Evolutionary conservation across 2,329 filamentous ascomycete species (phyloP).

Genomic region (Venturia pyrina): DNA sequence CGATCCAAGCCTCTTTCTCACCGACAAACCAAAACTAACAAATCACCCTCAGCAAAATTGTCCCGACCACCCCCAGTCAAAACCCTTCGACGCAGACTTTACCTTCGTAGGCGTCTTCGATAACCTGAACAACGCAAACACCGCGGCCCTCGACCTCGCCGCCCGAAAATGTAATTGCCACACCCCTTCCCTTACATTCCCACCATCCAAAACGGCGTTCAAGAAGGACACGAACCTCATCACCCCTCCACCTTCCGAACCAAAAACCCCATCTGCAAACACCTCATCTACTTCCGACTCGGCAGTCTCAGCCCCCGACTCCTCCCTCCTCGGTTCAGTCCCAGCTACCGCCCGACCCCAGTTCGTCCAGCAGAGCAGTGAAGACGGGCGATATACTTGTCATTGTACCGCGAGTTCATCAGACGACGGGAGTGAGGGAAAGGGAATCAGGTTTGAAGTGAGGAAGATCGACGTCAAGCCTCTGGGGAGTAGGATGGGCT

Average conservation of each 20-base stretch:
- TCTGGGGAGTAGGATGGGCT: constrained; percentile 3
- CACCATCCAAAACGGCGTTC: not conserved
- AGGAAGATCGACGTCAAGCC: constrained; percentile 6
- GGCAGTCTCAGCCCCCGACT: not conserved
- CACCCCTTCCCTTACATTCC: not conserved
- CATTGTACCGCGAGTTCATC: not conserved
- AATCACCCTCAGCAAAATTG: too few relatives aligned
- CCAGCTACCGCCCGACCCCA: not conserved
- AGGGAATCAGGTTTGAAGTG: constrained; percentile 3
- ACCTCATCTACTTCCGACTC: not conserved
- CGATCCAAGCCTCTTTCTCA: too few relatives aligned
- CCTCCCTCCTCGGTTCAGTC: not conserved
- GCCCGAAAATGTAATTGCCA: not conserved
- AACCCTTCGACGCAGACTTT: not conserved
- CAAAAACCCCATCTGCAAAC: too few relatives aligned
- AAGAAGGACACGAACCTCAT: not conserved
- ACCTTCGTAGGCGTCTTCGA: constrained; percentile 2
- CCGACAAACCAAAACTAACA: not conserved
- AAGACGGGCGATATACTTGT: not conserved
- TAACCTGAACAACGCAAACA: not conserved
- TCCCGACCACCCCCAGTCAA: not conserved
- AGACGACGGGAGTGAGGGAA: not conserved
- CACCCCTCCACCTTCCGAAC: not conserved
- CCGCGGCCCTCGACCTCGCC: not conserved
- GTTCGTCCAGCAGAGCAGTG: not conserved